These are phyloP conservation scores for Orbilia blumenaviensis DNA, from an alignment of 2,329 filamentous ascomycete species.

Conservation along the genomic window DNA sequence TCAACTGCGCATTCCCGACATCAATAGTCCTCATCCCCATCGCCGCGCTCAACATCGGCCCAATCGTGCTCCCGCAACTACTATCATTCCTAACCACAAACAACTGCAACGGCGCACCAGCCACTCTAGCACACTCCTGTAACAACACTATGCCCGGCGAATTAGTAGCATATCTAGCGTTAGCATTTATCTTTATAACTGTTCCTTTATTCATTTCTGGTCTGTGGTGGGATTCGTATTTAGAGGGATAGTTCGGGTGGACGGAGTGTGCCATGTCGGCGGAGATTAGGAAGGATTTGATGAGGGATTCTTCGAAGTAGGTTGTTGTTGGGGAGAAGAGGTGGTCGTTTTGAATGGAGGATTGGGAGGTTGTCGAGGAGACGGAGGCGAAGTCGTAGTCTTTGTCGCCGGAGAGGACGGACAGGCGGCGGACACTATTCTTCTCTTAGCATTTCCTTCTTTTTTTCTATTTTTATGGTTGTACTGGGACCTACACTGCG, in stretches of 20 bases:
- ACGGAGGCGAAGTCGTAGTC: slow-evolving; percentile 70
- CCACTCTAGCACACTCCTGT: slow-evolving; percentile 79
- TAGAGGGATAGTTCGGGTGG: slow-evolving; percentile 90
- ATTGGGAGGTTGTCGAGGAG: slow-evolving; percentile 66
- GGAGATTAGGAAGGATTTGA: slow-evolving; percentile 90
- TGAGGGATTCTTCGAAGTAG: slow-evolving; percentile 90
- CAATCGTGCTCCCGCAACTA: slow-evolving; percentile 93
- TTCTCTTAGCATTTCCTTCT: background rate
- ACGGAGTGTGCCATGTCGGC: slow-evolving; percentile 98
- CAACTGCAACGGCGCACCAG: slow-evolving; percentile 85
- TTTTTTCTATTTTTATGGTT: background rate
- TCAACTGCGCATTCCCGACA: slow-evolving; percentile 90
- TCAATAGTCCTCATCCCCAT: slow-evolving; percentile 89
- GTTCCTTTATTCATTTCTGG: slow-evolving; percentile 96
- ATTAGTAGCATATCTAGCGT: slow-evolving; percentile 96
- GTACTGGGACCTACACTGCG: slow-evolving; percentile 66
- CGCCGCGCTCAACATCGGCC: slow-evolving; percentile 90
- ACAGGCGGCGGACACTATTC: slow-evolving; percentile 76
- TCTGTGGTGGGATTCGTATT: slow-evolving; percentile 90
- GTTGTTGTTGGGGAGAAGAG: slow-evolving; percentile 67
- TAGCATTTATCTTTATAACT: slow-evolving; percentile 98
- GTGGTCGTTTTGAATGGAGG: slow-evolving; percentile 62
- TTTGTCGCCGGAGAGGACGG: slow-evolving; percentile 74
- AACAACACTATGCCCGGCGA: slow-evolving; percentile 91
- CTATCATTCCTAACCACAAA: slow-evolving; percentile 98